Evolutionary conservation across 495 filamentous ascomycete species (phyloP), one percentile per base, ranked within the genome.

Genomic region (Talaromyces thailandensis): DNA sequence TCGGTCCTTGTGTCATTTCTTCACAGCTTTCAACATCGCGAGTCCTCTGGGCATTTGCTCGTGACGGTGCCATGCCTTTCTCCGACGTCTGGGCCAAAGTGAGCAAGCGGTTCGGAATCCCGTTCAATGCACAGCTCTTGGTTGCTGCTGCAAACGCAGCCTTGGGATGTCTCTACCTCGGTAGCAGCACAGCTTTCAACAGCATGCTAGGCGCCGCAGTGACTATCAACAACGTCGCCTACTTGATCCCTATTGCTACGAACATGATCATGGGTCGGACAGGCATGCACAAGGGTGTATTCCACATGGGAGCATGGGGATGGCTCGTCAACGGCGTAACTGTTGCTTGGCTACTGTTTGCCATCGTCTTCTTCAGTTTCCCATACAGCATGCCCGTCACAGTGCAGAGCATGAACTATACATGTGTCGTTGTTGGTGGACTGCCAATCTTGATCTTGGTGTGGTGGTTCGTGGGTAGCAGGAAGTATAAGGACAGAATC

Each of bases 341-440:
- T 9, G 69, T 70, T 0, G 59, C 64, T 1, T 77, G 75, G 75
- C 51, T 77, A 8, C 58, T 70, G 6, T 76, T 77, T 56, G 75
- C 75, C 2, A 76, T 87, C 58, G 77, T 88, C 8, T 84, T 92
- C 57, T 93, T 88, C 71, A 91, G 87, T 62, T 91, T 92, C 69
- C 89, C 85, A 1, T 88, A 80, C 62, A 70, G 71, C 26, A 70
- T 82, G 69, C 85, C 86, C 0, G 82, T 77, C 2, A 78, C 75
- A 48, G 78, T 70, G 6, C 72, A 75, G 8, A 81, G 79, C n/a
- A 89, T 91, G 87, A 90, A 90, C 60, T 90, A 88, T 65, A 87
- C 86, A 1, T 82, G 79, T 56, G 82, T 86, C 0, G 85, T 89
- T 51, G 78, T 86, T 8, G 85, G 78, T 1, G 86, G 87, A 0